phyloP scores from a whole-genome alignment of 129 eudicot species.

The Gnaphalium uliginosum region DNA sequence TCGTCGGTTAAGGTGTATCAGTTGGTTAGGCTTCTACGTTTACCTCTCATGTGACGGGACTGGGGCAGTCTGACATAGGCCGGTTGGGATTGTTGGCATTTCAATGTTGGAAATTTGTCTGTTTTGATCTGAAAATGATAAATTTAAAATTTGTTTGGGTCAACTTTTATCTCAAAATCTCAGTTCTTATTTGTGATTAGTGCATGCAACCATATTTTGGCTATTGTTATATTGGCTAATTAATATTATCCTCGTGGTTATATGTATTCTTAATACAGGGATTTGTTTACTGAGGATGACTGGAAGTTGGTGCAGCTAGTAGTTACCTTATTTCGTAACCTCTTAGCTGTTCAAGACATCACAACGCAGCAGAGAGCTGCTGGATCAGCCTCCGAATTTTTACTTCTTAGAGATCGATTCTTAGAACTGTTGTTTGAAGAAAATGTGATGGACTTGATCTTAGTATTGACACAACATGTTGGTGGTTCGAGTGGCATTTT shows the following conservation, averaged over 20 bases:
- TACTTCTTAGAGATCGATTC: conserved; percentile 74
- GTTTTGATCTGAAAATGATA: background rate
- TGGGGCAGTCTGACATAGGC: too few species aligned
- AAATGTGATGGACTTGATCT: conserved; percentile 85
- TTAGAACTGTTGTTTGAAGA: conserved; percentile 77
- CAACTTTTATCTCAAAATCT: conserved; percentile 16
- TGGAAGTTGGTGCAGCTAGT: conserved; percentile 95
- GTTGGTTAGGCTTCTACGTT: too few species aligned
- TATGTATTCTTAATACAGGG: conserved; percentile 48
- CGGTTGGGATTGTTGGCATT: too few species aligned
- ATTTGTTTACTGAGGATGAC: conserved; percentile 84
- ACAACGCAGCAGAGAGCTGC: conserved; percentile 67
- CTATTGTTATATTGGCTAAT: conserved; percentile 13
- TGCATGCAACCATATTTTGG: conserved; percentile 5
- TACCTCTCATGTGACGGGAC: too few species aligned
- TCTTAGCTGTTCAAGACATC: conserved; percentile 82
- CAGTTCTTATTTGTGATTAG: conserved; percentile 13
- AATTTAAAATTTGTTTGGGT: conserved; percentile 6
- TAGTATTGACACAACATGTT: conserved; percentile 82
- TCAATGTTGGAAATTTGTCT: background rate
- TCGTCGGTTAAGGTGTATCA: too few species aligned
- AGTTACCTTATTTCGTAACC: conserved; percentile 83
- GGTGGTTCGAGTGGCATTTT: conserved; percentile 66
- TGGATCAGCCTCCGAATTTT: conserved; percentile 67
- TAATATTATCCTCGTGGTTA: background rate